Base-by-base conservation (phyloP, 345 rosid species). In the Gynandropsis gynandra region DNA sequence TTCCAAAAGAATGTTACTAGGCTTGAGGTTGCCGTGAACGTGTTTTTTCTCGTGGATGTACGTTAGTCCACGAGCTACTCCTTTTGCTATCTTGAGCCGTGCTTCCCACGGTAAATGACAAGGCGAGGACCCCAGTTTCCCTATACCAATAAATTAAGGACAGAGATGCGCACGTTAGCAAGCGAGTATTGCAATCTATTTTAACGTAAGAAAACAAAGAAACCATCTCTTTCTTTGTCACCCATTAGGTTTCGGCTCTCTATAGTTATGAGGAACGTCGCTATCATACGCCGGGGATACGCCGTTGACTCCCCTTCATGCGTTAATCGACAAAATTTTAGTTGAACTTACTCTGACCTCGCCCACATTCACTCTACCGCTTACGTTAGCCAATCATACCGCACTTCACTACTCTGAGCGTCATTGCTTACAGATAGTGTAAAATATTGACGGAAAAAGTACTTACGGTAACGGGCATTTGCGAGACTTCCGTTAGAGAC, bases 401-500 rank as follows among this genome's bases (percentile, higher is more conserved):
- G 8, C 1, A 1, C 6, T 12, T 39, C 4, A 32, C 71, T 74
- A 78, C 64, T 54, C 11, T 63, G 65, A 59, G 50, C 82, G 38
- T 8, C 6, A 14, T 10, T 8, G 48, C 4, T 10, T 27, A n/a
- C 8, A 21, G 33, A 17, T 19, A 16, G 10, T n/a, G 1, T 11
- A 32, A 21, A 14, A 32, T n/a, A n/a, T n/a, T 7, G 21, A 9
- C 7, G 4, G 1, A 4, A 19, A 49, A n/a, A 38, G 7, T 29
- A 75, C 93, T 87, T 59, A 87, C 96, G 68, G 82, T 79, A 85
- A 68, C 93, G 96, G 41, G 96, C 83, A 43, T 80, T 80, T 45
- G 90, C 90, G 50, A 85, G 87, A 70, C 83, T 82, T 62, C 90
- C 95, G 41, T 85, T 85, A 47, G 95, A 81, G 57, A 80, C 95